Percentiles rank a stretch among this genome's conserved stretches.
Evolutionary conservation across 1,139 yeast genomes (phyloP).

Genomic region (Diutina pseudorugosa): DNA sequence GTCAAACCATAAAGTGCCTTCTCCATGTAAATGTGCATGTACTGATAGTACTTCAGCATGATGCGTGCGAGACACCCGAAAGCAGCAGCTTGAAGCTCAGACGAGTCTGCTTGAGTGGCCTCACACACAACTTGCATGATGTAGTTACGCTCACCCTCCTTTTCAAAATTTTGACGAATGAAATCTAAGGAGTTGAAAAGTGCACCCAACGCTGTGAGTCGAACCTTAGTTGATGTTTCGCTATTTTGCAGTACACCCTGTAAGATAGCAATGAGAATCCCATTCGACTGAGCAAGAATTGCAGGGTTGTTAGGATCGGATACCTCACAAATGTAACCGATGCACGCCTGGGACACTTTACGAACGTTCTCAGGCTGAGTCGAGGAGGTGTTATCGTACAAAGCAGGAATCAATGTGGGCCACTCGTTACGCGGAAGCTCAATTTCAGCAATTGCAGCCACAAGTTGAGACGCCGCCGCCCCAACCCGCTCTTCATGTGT

Average conservation of each 20-base stretch:
- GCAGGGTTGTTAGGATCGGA: constrained; percentile 80
- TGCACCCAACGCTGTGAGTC: constrained; percentile 87
- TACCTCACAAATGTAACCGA: constrained; percentile 92
- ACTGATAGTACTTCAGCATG: constrained; percentile 78
- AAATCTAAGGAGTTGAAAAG: constrained; percentile 85
- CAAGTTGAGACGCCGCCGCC: constrained; percentile 81
- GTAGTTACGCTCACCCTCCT: constrained; percentile 91
- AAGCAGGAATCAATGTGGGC: constrained; percentile 73
- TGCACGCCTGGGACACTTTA: constrained; percentile 75
- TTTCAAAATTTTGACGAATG: constrained; percentile 75
- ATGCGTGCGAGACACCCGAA: constrained; percentile 92
- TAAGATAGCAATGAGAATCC: constrained; percentile 86
- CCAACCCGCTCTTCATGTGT: constrained; percentile 73
- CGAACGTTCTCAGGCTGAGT: constrained; percentile 62
- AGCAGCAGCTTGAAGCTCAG: constrained; percentile 83
- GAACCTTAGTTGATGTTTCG: constrained; percentile 63
- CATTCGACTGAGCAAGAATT: constrained; percentile 76
- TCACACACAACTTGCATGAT: constrained; percentile 99
- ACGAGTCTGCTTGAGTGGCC: constrained; percentile 82
- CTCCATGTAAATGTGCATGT: constrained; percentile 94
- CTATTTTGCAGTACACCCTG: constrained; percentile 78
- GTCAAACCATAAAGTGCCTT: constrained; percentile 88
- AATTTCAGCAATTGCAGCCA: constrained; percentile 91
- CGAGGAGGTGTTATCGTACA: constrained; percentile 62
- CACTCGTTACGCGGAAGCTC: constrained; percentile 83